Evolutionary conservation across 352 stramenopile genomes (phyloP).

Genomic region (Thraustochytrium sp.): DNA sequence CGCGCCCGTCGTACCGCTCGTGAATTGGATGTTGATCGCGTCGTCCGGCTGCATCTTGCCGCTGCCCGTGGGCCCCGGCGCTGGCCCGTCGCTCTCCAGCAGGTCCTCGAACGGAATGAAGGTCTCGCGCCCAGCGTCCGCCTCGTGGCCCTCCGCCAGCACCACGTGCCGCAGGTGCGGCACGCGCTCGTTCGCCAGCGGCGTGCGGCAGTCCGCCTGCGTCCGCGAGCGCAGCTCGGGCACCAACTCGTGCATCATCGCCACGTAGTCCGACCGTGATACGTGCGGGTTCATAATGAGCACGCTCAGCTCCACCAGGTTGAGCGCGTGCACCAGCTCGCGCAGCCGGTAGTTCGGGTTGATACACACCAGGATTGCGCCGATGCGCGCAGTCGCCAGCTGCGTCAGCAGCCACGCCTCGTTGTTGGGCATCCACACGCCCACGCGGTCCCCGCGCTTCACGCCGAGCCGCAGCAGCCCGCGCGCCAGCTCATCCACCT

Average conservation of each 20-base stretch:
- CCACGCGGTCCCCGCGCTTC: conserved; percentile 19
- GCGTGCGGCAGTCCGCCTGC: background rate
- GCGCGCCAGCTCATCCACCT: conserved; percentile 20
- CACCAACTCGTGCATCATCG: background rate
- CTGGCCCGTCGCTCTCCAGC: background rate
- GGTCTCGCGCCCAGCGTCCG: background rate
- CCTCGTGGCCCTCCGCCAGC: background rate
- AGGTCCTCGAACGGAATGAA: conserved; percentile 26
- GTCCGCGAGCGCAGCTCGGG: background rate
- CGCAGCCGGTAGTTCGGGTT: conserved; percentile 15
- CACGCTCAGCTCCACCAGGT: conserved; percentile 15
- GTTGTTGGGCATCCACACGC: conserved; percentile 40
- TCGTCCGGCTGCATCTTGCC: conserved; percentile 28
- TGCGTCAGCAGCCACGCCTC: conserved; percentile 19
- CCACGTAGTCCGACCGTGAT: conserved; percentile 20
- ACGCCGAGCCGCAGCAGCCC: conserved; percentile 24
- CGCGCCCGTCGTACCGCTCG: conserved; percentile 1
- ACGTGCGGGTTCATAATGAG: conserved; percentile 38
- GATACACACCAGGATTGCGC: conserved; percentile 20
- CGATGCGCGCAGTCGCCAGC: conserved; percentile 9
- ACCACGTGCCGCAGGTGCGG: conserved; percentile 2
- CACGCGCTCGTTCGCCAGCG: background rate
- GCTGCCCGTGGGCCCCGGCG: background rate
- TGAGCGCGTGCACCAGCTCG: conserved; percentile 51
- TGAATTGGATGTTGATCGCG: conserved; percentile 48